Percentiles rank a stretch among this genome's conserved stretches.
Conservation (phyloP, 306 rosid species). For the Trifolium dubium region DNA sequence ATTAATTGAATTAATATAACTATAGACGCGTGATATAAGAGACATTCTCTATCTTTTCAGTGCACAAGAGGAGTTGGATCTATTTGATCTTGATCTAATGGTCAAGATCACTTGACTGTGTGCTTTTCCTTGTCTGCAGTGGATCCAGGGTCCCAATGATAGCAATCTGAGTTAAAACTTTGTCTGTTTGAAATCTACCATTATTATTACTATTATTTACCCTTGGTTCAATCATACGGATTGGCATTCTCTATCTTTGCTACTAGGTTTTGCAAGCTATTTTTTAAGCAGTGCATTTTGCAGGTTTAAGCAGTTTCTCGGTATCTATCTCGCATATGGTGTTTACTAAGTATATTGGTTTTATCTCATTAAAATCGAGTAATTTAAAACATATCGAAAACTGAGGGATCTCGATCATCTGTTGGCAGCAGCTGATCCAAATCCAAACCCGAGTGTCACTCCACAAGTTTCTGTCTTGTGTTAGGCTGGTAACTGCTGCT, state of each 20-base stretch:
- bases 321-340: neutral
- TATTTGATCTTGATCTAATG: neutral
- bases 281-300: neutral
- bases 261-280: neutral
- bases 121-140: neutral
- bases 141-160: neutral
- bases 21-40: neutral
- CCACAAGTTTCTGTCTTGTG: neutral
- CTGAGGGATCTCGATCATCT: neutral
- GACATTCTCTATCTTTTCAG: neutral
- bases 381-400: neutral
- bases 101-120: neutral
- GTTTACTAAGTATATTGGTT: slow-evolving; percentile 1
- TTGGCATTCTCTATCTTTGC: slow-evolving; percentile 1
- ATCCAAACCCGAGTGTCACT: no score
- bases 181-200: neutral
- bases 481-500: neutral
- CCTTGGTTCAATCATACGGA: neutral
- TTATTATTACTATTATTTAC: neutral
- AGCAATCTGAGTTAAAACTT: neutral
- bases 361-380: slow-evolving; percentile 17
- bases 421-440: no score
- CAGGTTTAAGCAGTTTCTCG: neutral
- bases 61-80: neutral
- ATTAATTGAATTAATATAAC: neutral